Evolutionary conservation across 805 yeast genomes (phyloP).

Genomic region (Cyberlindnera misumaiensis): DNA sequence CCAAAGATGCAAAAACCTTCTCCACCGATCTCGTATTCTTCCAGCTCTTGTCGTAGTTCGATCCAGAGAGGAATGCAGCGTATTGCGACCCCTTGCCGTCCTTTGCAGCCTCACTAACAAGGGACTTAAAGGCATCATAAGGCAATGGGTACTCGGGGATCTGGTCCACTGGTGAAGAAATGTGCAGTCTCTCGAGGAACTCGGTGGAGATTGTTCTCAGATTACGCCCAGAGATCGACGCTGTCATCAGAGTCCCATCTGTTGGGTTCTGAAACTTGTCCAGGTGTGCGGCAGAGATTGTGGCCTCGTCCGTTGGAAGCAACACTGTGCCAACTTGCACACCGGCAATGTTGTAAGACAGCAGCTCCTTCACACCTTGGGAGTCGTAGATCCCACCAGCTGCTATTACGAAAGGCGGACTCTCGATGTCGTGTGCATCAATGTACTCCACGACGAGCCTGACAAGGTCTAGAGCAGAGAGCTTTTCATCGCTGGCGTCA

Average conservation of each 20-base stretch:
- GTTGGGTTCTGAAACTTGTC: constrained; percentile 11
- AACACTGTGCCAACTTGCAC: constrained; percentile 53
- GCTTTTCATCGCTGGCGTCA: constrained; percentile 28
- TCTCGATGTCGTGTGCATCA: not conserved
- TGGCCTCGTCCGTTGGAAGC: constrained; percentile 22
- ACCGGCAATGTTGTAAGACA: constrained; percentile 40
- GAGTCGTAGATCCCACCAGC: constrained; percentile 47
- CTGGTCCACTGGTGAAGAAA: not conserved
- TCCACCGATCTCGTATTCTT: constrained; percentile 12
- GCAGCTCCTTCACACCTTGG: constrained; percentile 23
- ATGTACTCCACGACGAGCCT: constrained; percentile 17
- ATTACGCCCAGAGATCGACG: constrained; percentile 21
- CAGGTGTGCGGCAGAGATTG: constrained; percentile 14
- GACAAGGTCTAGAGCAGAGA: constrained; percentile 29
- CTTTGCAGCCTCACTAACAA: constrained; percentile 7
- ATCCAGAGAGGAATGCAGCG: constrained; percentile 15
- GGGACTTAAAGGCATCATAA: constrained; percentile 17
- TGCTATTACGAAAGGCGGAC: constrained; percentile 31
- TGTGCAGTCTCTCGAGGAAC: constrained; percentile 17
- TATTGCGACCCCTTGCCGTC: constrained; percentile 1
- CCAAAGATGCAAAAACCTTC: constrained; percentile 7
- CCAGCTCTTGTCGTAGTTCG: constrained; percentile 12
- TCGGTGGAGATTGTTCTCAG: constrained; percentile 19
- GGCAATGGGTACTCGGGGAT: constrained; percentile 24
- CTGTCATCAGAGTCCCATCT: constrained; percentile 24